phyloP scores from a whole-genome alignment of 345 rosid genomes.

The Rhodomyrtus tomentosa region DNA sequence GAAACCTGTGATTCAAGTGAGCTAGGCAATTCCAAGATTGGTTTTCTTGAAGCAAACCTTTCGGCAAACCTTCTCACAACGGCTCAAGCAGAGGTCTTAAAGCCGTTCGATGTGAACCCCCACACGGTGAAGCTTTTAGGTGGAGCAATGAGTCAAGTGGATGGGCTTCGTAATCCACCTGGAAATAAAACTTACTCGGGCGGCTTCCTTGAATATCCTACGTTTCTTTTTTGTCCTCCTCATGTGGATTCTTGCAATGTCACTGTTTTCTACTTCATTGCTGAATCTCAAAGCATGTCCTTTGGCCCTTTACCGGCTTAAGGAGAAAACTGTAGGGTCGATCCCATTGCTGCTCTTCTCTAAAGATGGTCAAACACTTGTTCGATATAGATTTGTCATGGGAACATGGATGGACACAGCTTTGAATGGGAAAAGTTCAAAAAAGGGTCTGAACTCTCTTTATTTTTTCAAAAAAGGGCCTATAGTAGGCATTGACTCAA shows the following conservation, averaged over 20 bases:
- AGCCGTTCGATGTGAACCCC: conserved; percentile 7
- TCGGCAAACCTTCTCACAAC: conserved; percentile 8
- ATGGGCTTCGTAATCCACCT: conserved; percentile 5
- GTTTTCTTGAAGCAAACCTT: conserved; percentile 6
- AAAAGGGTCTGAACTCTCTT: too few relatives aligned
- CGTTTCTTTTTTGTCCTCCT: conserved; percentile 2
- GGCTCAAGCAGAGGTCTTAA: conserved; percentile 9
- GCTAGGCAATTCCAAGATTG: background rate
- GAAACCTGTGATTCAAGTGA: background rate
- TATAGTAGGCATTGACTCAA: too few relatives aligned
- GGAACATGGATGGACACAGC: background rate
- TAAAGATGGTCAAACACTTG: background rate
- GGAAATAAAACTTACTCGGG: conserved; percentile 6
- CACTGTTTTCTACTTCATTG: background rate
- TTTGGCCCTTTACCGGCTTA: conserved; percentile 17
- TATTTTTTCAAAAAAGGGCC: too few relatives aligned
- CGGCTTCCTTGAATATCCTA: background rate
- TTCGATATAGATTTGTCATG: background rate
- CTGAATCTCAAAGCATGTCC: background rate
- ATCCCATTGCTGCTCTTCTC: background rate
- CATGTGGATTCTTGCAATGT: conserved; percentile 8
- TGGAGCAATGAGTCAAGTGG: conserved; percentile 6
- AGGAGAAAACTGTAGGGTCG: background rate
- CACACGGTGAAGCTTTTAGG: conserved; percentile 19
- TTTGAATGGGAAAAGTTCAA: too few relatives aligned